Base-by-base conservation (phyloP, 192 early-diverging fungal genomes). In the Mortierella hygrophila region DNA sequence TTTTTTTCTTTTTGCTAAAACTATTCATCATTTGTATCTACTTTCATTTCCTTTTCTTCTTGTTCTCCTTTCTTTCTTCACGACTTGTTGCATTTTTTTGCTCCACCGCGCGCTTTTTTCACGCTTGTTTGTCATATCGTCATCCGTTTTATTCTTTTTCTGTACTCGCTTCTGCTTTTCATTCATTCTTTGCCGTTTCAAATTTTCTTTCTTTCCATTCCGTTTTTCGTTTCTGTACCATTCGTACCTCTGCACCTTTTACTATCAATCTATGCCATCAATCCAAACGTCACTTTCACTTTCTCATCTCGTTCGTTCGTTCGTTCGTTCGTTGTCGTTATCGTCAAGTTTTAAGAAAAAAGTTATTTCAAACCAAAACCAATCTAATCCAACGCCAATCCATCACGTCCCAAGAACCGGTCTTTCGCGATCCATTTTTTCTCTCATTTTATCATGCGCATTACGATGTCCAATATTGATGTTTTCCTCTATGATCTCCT, bases 201-300 rank as follows among this genome's bases (percentile, higher is more conserved):
- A 13, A 8, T 26, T 63, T 47, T 72, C 26, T 37, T 23, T 65
- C 21, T 8, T 23, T 40, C 21, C 1, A 2, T 63, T 71, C 35
- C 35, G 1, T 35, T 60, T 77, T 74, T 76, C 26, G 70, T 71
- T 77, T 65, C 40, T n/a, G 21, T 75, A 63, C 57, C 38, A 37
- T 49, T 78, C 20, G 46, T 46, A 38, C 38, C 78, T 57, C 71
- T 52, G 35, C 54, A 20, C 35, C n/a, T 11, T 52, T 21, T 32
- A 26, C 35, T 16, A 35, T 42, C 32, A 3, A 32, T 20, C 68
- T 69, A 4, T 60, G 47, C 23, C 3, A 75, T 40, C 13, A 52
- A 18, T 15, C 20, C 49, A 52, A 52, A 16, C 26, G 32, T 26
- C 32, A 1, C 26, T 32, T 32, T 32, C 15, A 32, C 32, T 13